These are phyloP conservation scores for Sordariomycetes sp. DNA, from an alignment of 2,329 filamentous ascomycete genomes.

Conservation along the genomic window DNA sequence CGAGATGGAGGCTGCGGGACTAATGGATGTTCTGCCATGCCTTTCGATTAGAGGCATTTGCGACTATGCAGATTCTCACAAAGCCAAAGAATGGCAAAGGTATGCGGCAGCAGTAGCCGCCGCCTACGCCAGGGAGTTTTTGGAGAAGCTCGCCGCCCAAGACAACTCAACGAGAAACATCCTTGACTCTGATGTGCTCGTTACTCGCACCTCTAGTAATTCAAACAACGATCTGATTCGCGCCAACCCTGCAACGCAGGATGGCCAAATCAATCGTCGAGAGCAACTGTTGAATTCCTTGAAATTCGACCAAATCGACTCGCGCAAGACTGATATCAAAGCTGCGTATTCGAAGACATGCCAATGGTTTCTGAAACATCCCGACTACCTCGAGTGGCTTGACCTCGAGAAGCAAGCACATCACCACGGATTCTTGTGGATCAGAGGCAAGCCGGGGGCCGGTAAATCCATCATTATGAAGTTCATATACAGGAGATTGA, in stretches of 20 bases:
- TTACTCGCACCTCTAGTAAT: background rate
- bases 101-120: slow-evolving; percentile 24
- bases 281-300: slow-evolving; percentile 1
- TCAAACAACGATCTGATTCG: background rate
- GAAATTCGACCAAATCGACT: slow-evolving; percentile 1
- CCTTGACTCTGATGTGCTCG: background rate
- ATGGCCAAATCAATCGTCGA: background rate
- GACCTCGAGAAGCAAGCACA: background rate
- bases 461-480: slow-evolving; percentile 39
- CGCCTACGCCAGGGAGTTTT: slow-evolving; percentile 7
- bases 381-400: slow-evolving; percentile 2
- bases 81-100: slow-evolving; percentile 23
- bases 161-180: background rate
- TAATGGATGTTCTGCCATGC: slow-evolving; percentile 15
- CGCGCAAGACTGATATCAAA: slow-evolving; percentile 5
- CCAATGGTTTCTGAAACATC: slow-evolving; percentile 8
- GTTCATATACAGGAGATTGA: slow-evolving; percentile 13
- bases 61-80: slow-evolving; percentile 28
- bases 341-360: slow-evolving; percentile 9
- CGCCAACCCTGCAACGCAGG: background rate
- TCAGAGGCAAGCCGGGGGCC: slow-evolving; percentile 31
- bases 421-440: slow-evolving; percentile 16
- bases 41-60: slow-evolving; percentile 25
- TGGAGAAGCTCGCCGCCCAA: background rate
- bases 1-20: slow-evolving; percentile 19